Percentiles rank a stretch among this genome's conserved stretches.
These are phyloP conservation scores for Hymenoscyphus infarciens DNA, from an alignment of 2,329 filamentous ascomycete species.

Conservation along the genomic window DNA sequence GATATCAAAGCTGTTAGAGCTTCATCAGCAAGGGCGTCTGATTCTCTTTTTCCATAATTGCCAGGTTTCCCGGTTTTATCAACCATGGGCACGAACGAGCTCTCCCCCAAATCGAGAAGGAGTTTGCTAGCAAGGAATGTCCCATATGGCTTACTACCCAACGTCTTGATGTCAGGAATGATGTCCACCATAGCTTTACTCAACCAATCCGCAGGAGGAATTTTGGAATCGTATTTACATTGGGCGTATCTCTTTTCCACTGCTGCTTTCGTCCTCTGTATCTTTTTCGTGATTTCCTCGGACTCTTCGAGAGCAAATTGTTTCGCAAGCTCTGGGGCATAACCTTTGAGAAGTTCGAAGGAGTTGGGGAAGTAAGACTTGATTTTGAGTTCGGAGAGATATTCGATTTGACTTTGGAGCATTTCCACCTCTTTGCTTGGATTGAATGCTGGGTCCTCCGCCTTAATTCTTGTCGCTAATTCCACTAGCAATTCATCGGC, in stretches of 20 bases:
- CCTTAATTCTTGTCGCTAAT: not conserved
- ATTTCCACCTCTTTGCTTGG: not conserved
- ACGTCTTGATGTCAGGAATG: not conserved
- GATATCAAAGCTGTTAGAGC: not conserved
- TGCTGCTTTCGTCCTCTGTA: not conserved
- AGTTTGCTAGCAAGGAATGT: not conserved
- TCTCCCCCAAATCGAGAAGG: not conserved
- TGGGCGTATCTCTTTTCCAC: not conserved
- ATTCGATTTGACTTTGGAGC: not conserved
- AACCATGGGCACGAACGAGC: not conserved
- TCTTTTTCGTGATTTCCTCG: not conserved
- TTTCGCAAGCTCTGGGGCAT: not conserved
- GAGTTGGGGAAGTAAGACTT: not conserved
- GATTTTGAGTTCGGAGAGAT: not conserved
- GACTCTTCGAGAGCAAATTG: not conserved
- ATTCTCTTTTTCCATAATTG: not conserved
- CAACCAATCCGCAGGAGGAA: not conserved
- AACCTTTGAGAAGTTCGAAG: not conserved
- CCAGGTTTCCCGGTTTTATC: not conserved
- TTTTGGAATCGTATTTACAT: not conserved
- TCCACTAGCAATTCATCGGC: not conserved
- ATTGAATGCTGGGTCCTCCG: not conserved
- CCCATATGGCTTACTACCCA: not conserved
- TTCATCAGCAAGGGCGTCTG: not conserved
- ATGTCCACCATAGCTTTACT: not conserved